Base-by-base conservation (phyloP, 1,139 yeast species). In the Yamadazyma songkhlaensis region DNA sequence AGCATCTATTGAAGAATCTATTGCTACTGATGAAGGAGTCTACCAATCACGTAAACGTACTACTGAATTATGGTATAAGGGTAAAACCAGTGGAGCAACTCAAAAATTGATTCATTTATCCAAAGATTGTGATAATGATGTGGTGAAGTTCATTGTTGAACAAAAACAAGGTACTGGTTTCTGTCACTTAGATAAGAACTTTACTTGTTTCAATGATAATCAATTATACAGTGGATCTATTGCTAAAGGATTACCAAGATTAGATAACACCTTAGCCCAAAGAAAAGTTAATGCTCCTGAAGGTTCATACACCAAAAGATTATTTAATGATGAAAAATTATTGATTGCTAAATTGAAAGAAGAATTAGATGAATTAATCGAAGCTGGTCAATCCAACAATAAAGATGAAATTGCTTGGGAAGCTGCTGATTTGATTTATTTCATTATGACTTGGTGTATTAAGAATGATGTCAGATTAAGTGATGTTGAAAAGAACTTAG, bases 361-460 rank as follows among this genome's bases (percentile, higher is more conserved):
- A 66, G 99, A 92, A 62, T 95, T 96, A 39, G 97, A 92, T 54
- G 99, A 94, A 61, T 76, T 92, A 46, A 81, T 90, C 29, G 97
- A 88, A 41, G 97, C 98, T 13, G 72, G 72, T 6, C 59, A 62
- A 39, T 54, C 72, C 7, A 77, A 76, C 3, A 57, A 60, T 35
- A 50, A 53, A 33, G 54, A 57, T 23, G 97, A 92, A 46, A 77
- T 89, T 37, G 84, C 97, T 0, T 92, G 97, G 96, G 98, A 92
- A 64, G 92, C 95, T 40, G 98, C 98, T 6, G 99, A 94, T 59
- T 72, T 92, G 57, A 63, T 94, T 41, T 92, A 94, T 64, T 94
- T 94, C 62, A 90, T 94, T 9, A 62, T 90, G 72, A 74, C 88
- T n/a, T 86, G 88, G 75, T 79, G 94, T 48, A 83, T 84, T 31